These are phyloP conservation scores for Brachypodium distachyon DNA, from an alignment of 202 grass and related monocot species.

Conservation along the genomic window DNA sequence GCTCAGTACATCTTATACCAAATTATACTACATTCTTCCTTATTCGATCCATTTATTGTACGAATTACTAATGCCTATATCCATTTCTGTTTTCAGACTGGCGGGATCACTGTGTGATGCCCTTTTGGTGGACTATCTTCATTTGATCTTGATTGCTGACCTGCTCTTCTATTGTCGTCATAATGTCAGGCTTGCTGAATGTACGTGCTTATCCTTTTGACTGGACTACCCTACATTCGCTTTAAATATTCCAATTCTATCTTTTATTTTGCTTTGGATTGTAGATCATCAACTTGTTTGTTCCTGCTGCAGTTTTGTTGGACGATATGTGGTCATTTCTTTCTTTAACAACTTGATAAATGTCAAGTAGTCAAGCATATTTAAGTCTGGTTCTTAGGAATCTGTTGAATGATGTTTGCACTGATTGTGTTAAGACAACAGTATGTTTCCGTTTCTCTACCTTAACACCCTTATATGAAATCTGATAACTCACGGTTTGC, in stretches of 20 bases:
- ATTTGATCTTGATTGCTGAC: constrained; percentile 28
- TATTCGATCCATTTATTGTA: neutral
- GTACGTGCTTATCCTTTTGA: constrained; percentile 35
- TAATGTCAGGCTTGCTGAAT: constrained; percentile 86
- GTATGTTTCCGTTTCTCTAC: neutral
- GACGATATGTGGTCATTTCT: neutral
- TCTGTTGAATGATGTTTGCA: neutral
- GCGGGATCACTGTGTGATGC: constrained; percentile 21
- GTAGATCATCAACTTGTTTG: neutral
- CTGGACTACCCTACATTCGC: constrained; percentile 3
- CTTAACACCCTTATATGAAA: neutral
- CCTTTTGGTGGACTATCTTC: constrained; percentile 36
- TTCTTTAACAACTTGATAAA: neutral
- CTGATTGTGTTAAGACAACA: neutral
- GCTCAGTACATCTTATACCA: neutral
- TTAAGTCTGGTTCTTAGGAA: neutral
- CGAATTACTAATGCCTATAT: constrained; percentile 7
- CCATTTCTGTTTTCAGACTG: constrained; percentile 41
- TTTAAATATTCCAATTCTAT: neutral
- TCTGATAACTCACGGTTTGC: neutral
- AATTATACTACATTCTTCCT: neutral
- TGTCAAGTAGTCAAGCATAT: neutral
- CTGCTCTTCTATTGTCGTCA: constrained; percentile 17
- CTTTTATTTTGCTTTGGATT: neutral
- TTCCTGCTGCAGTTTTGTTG: neutral